Evolutionary conservation across 345 rosid species (phyloP).

Genomic region (Kernera saxatilis): DNA sequence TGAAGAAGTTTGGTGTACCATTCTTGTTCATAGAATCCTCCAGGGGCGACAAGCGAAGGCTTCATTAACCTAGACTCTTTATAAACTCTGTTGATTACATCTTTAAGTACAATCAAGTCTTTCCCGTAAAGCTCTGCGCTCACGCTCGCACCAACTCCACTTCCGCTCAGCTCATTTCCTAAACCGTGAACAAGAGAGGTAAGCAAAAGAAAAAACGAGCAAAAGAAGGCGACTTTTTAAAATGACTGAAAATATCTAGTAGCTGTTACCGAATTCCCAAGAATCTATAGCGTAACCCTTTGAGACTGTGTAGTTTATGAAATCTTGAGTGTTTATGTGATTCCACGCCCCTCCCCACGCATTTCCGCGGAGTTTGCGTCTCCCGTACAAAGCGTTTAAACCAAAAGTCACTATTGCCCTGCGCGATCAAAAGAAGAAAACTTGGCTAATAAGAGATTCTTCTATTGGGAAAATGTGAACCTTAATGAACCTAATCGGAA

Average conservation of each 20-base stretch:
- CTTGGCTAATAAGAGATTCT: background rate
- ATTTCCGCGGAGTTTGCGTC: slow-evolving; percentile 48
- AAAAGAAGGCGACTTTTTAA: background rate
- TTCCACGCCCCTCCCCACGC: slow-evolving; percentile 92
- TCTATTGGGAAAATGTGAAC: background rate
- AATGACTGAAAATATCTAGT: background rate
- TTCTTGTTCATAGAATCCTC: slow-evolving; percentile 69
- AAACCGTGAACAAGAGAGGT: background rate
- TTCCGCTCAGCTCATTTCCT: slow-evolving; percentile 96
- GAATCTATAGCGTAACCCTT: slow-evolving; percentile 76
- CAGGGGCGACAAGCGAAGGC: slow-evolving; percentile 80
- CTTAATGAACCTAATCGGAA: background rate
- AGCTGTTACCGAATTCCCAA: slow-evolving; percentile 87
- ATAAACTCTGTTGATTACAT: slow-evolving; percentile 52
- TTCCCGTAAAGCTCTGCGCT: slow-evolving; percentile 69
- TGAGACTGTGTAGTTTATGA: slow-evolving; percentile 73
- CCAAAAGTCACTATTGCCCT: slow-evolving; percentile 81
- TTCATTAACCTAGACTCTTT: slow-evolving; percentile 36
- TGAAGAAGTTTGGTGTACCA: slow-evolving; percentile 80
- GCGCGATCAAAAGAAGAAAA: slow-evolving; percentile 13
- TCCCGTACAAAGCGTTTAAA: slow-evolving; percentile 84
- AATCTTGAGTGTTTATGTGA: slow-evolving; percentile 61
- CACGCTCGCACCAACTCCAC: slow-evolving; percentile 75
- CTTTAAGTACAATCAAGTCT: slow-evolving; percentile 59
- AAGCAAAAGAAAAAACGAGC: background rate